These are phyloP conservation scores for Coemansia sp. DNA, from an alignment of 192 early-diverging fungal genomes.

Conservation along the genomic window DNA sequence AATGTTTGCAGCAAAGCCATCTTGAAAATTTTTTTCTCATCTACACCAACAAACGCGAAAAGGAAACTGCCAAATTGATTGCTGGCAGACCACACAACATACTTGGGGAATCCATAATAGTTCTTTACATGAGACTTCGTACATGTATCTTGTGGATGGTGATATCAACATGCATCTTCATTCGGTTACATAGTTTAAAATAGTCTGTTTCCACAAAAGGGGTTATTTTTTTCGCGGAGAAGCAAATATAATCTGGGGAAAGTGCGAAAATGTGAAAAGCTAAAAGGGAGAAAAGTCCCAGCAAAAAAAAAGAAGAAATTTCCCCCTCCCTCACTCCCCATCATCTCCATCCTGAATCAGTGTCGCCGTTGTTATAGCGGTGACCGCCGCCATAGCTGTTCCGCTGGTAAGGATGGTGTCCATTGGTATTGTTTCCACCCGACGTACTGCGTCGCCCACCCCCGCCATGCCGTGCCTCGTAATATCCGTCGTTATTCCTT, in stretches of 20 bases:
- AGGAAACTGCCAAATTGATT: not conserved
- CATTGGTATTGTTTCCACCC: constrained; percentile 9
- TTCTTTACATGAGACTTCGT: too few relatives aligned
- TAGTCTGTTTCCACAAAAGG: too few relatives aligned
- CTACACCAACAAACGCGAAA: not conserved
- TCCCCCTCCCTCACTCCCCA: too few relatives aligned
- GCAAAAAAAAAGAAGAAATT: not conserved
- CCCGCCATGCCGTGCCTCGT: constrained; percentile 1
- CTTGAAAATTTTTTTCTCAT: not conserved
- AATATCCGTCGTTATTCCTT: constrained; percentile 30
- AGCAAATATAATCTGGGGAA: too few relatives aligned
- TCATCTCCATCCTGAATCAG: constrained; percentile 31
- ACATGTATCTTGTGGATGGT: too few relatives aligned
- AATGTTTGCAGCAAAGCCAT: not conserved
- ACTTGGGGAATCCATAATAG: too few relatives aligned
- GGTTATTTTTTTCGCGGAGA: too few relatives aligned
- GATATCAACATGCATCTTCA: too few relatives aligned
- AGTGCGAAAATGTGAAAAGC: not conserved
- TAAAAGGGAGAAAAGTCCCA: not conserved
- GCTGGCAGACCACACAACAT: too few relatives aligned
- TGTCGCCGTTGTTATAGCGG: constrained; percentile 1
- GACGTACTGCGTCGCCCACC: constrained; percentile 12
- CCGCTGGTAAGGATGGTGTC: constrained; percentile 38
- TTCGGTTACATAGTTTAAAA: too few relatives aligned
- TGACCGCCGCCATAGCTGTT: constrained; percentile 6